Percentiles rank a stretch among this genome's conserved stretches.
phyloP scores from a whole-genome alignment of 2,329 filamentous ascomycete species.

The Chaetomium sp. region DNA sequence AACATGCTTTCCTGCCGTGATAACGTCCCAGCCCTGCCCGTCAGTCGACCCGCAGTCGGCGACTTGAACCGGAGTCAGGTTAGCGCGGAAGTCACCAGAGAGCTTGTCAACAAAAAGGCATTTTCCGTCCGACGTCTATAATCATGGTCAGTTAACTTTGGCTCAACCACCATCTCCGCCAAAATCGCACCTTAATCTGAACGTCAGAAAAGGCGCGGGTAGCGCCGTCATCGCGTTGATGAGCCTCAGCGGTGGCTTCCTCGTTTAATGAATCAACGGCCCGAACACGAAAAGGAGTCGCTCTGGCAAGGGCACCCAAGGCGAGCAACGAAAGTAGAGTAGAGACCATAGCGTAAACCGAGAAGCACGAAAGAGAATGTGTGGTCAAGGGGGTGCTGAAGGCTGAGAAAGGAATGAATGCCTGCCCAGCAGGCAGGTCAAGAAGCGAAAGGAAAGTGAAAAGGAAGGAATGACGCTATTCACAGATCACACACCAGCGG shows the following conservation, averaged over 20 bases:
- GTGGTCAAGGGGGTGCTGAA: conserved; percentile 14
- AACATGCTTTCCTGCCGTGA: conserved; percentile 55
- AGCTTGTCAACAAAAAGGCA: conserved; percentile 52
- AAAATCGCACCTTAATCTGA: conserved; percentile 42
- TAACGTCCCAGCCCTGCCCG: conserved; percentile 52
- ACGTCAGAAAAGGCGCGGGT: conserved; percentile 49
- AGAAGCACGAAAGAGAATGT: conserved; percentile 5
- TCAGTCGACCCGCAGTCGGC: conserved; percentile 47
- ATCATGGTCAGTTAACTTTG: conserved; percentile 13
- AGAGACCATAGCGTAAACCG: conserved; percentile 31
- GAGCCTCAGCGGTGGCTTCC: conserved; percentile 48
- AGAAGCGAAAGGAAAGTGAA: conserved; percentile 30
- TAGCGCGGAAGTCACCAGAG: conserved; percentile 52
- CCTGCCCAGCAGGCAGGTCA: conserved; percentile 40
- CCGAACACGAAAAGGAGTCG: conserved; percentile 39
- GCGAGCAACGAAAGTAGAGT: conserved; percentile 36
- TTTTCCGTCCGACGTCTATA: conserved; percentile 45
- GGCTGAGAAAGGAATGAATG: conserved; percentile 36
- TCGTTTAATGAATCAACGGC: conserved; percentile 48
- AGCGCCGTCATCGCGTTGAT: conserved; percentile 48
- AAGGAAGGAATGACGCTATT: conserved; percentile 32
- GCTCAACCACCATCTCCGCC: not conserved
- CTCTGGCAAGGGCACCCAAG: conserved; percentile 36
- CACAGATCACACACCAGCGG: conserved; percentile 27
- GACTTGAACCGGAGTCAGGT: conserved; percentile 51